Conservation (phyloP, 2,329 filamentous ascomycete species). For the Bipolaris oryzae region DNA sequence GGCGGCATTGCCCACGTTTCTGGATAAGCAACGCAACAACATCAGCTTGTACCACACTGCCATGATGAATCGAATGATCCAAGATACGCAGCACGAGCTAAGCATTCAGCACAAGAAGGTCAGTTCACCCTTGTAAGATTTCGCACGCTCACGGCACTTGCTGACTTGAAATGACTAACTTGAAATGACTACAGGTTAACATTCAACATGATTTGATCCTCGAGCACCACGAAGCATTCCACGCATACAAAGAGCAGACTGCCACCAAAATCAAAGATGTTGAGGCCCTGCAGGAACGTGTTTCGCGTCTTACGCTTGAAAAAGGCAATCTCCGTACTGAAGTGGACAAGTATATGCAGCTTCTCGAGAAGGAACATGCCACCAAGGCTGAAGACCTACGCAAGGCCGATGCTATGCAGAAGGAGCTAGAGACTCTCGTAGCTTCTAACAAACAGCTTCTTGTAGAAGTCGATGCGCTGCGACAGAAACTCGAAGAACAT, state of each 20-base stretch:
- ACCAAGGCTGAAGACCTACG: slow-evolving; percentile 15
- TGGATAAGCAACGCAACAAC: slow-evolving; percentile 39
- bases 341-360: slow-evolving; percentile 25
- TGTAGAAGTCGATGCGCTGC: slow-evolving; percentile 24
- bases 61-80: slow-evolving; percentile 32
- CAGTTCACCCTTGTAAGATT: background rate
- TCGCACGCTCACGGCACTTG: background rate
- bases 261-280: slow-evolving; percentile 29
- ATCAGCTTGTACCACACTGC: slow-evolving; percentile 33
- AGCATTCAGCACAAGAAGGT: slow-evolving; percentile 36
- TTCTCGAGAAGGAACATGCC: slow-evolving; percentile 20
- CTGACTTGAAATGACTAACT: background rate
- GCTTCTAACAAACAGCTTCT: slow-evolving; percentile 26
- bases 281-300: slow-evolving; percentile 28
- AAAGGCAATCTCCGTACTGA: slow-evolving; percentile 37
- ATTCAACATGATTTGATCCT: slow-evolving; percentile 36
- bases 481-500: slow-evolving; percentile 17
- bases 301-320: slow-evolving; percentile 38
- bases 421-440: slow-evolving; percentile 23
- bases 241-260: slow-evolving; percentile 28
- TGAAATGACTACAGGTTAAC: too few species aligned
- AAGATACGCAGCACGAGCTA: slow-evolving; percentile 32
- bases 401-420: slow-evolving; percentile 17
- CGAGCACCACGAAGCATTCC: slow-evolving; percentile 37
- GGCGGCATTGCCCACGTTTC: slow-evolving; percentile 27